Base-by-base conservation (phyloP, 2,329 filamentous ascomycete genomes). In the Talaromyces sp. region DNA sequence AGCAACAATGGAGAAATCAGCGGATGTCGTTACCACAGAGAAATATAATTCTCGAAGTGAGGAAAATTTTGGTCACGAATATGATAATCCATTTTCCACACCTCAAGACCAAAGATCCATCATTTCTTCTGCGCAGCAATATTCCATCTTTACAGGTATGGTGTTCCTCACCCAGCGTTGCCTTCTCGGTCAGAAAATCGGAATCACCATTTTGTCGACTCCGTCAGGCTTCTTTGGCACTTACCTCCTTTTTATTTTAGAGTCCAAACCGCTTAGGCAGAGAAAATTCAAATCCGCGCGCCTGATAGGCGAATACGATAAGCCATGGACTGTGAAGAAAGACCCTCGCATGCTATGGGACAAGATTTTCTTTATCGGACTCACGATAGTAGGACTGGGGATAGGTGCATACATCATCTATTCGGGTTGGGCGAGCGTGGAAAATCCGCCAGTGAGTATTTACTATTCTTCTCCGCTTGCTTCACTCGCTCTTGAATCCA, bases 291-390 rank as follows among this genome's bases (percentile, higher is more conserved):
- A 59, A 43, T 59, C 57, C 28, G 57, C 57, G 2, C 57, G 57
- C 2, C 37, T 59, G 3, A 55, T 59, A 22, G 57, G 57, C 4
- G 35, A 33, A 5, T 59, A 59, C 22, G 51, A 59, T 6, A 59
- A 59, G 43, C 57, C 57, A 59, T 59, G 57, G 57, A 59, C 57
- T 10, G 35, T 22, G 10, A 59, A 50, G n/a, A 59, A 33, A 50
- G 57, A 59, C 28, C 57, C 57, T 13, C 57, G 57, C 31, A 59
- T 59, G 57, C 28, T 59, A 21, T 59, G 57, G 57, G 57, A 59
- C 28, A 59, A 59, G 19, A 15, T 59, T 11, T 59, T 59, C 28
- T 59, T 59, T 36, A 51, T 59, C 19, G 51, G 28, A 36, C 57
- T 59, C 36, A 59, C 57, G 13, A 35, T 59, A 3, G 43, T 59